These are phyloP conservation scores for Pseudogymnoascus destructans DNA, from an alignment of 2,329 filamentous ascomycete genomes.

Conservation along the genomic window DNA sequence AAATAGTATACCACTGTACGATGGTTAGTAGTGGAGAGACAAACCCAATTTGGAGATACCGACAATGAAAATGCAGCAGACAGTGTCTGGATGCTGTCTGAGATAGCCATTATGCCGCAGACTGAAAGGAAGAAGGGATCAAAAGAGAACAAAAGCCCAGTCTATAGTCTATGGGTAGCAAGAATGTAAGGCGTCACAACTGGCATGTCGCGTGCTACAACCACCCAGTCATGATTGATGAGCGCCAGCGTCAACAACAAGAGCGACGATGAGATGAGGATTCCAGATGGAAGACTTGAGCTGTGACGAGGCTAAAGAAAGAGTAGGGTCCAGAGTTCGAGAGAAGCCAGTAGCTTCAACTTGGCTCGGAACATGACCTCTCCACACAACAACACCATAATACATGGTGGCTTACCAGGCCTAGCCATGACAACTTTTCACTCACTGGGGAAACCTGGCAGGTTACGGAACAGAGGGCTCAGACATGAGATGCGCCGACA, in stretches of 20 bases:
- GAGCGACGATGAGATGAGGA: slow-evolving; percentile 13
- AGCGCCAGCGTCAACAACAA: slow-evolving; percentile 18
- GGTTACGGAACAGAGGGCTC: slow-evolving; percentile 5
- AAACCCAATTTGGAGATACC: slow-evolving; percentile 12
- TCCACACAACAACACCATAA: slow-evolving; percentile 9
- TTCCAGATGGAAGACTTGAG: neutral
- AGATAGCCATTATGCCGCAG: slow-evolving; percentile 21
- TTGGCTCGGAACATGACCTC: neutral
- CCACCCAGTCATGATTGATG: slow-evolving; percentile 18
- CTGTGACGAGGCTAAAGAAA: neutral
- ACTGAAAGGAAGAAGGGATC: slow-evolving; percentile 16
- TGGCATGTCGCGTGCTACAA: slow-evolving; percentile 17
- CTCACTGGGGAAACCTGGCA: neutral
- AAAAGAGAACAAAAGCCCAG: slow-evolving; percentile 22
- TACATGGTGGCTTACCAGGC: slow-evolving; percentile 6
- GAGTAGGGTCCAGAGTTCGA: neutral
- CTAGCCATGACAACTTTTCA: neutral
- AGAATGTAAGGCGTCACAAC: slow-evolving; percentile 13
- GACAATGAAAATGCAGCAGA: slow-evolving; percentile 26
- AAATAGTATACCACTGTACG: slow-evolving; percentile 24
- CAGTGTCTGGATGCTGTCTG: slow-evolving; percentile 24
- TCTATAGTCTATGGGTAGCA: slow-evolving; percentile 26
- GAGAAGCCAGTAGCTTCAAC: neutral
- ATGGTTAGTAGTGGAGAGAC: slow-evolving; percentile 13
- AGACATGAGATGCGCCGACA: neutral